Evolutionary conservation across 1,284 basidiomycete species (phyloP), one percentile per base, ranked within the genome.

Genomic region (Laetiporus sulphureus): DNA sequence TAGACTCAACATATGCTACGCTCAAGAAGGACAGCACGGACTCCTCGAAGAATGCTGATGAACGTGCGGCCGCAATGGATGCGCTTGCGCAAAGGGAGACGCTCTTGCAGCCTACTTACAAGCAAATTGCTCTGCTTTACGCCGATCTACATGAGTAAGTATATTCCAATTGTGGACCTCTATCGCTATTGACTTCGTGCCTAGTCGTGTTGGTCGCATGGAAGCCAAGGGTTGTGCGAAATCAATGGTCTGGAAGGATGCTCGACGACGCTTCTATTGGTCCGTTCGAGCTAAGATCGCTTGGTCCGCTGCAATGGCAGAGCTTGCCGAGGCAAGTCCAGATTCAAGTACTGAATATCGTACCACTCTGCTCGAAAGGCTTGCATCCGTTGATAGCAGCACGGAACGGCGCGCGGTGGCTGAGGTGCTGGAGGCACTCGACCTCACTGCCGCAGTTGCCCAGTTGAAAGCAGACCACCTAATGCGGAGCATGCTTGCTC

Each of bases 201-300:
- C 49, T 55, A 95, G 94, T 67, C 89, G 92, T 43, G 78, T 84
- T 33, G 94, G 93, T 46, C 90, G 95, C 47, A 98, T 99, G 95
- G 90, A 96, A 67, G 94, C 94, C 21, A 98, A 98, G 68, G 94
- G 92, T 15, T 96, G 87, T 59, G 93, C 86, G 33, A 87, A 77
- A 57, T 74, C 79, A 23, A 79, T 77, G 45, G 78, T 83, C 44
- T 96, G 94, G 93, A 85, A 86, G 62, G 78, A 91, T 49, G 83
- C 93, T 36, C 84, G 95, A 49, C 77, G 91, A 49, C 80, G 86
- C 63, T 98, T 99, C 78, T 99, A 97, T 73, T 95, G 91, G 92
- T 83, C 91, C 41, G 74, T 94, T 36, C 85, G 93, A 36, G 83
- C 83, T 15, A 82, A 84, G 41, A 64, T 88, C 22, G 83, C 85